Percentiles rank a stretch among this genome's conserved stretches.
Evolutionary conservation across 139 green algal genomes (phyloP).

Genomic region (Chlorella sp.): DNA sequence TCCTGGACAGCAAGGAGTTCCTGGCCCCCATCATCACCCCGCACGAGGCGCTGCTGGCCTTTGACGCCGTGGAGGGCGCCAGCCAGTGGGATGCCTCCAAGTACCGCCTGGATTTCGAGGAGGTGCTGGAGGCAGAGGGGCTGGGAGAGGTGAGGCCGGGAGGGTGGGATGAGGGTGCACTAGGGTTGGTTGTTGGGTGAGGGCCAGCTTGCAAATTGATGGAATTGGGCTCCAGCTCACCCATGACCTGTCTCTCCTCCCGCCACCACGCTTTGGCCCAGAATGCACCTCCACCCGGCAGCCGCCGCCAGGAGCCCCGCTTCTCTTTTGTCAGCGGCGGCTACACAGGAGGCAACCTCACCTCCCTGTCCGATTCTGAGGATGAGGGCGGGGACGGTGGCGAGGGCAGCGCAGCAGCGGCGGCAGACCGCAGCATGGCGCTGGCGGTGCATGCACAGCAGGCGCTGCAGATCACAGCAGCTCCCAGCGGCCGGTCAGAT

Average conservation of each 20-base stretch:
- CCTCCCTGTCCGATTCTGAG: neutral
- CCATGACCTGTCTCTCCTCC: neutral
- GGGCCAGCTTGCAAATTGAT: too few species aligned
- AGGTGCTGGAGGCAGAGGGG: constrained; percentile 11
- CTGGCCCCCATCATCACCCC: constrained; percentile 93
- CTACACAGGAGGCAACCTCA: constrained; percentile 1
- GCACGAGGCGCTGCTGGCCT: constrained; percentile 85
- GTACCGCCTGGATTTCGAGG: constrained; percentile 56
- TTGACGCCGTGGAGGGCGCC: constrained; percentile 30
- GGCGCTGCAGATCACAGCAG: constrained; percentile 28
- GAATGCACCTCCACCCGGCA: too few species aligned
- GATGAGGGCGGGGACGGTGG: neutral
- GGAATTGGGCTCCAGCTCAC: too few species aligned
- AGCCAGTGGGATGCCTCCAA: constrained; percentile 31
- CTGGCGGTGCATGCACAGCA: constrained; percentile 36
- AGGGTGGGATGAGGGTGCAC: too few species aligned
- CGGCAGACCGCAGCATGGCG: neutral
- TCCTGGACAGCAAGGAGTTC: constrained; percentile 93
- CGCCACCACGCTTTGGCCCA: too few species aligned
- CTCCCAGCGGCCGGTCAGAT: constrained; percentile 27
- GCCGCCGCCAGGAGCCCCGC: neutral
- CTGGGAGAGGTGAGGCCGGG: neutral
- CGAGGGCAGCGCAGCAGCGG: neutral
- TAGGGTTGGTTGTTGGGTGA: too few species aligned
- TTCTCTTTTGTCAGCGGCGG: constrained; percentile 27